These are phyloP conservation scores for Nyssa sinensis DNA, from an alignment of 148 eudicot species.

Conservation along the genomic window DNA sequence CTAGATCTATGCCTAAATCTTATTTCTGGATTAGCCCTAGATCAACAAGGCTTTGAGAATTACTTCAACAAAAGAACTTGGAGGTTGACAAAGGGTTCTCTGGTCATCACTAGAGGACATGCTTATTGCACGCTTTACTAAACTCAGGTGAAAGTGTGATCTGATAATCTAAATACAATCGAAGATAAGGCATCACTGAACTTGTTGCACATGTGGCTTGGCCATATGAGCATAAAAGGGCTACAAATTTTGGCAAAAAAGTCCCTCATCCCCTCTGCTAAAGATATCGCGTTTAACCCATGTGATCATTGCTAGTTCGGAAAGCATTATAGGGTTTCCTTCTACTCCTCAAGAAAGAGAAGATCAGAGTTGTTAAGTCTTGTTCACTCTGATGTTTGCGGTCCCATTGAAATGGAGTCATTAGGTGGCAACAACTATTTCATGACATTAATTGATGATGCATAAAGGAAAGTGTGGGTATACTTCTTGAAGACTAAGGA, in stretches of 20 bases:
- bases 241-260: neutral
- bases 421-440: neutral
- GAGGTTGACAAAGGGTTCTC: no score
- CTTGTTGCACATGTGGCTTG: neutral
- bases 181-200: neutral
- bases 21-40: neutral
- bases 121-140: neutral
- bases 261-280: neutral
- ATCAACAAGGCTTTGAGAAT: neutral
- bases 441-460: neutral
- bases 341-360: neutral
- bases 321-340: conserved; percentile 3
- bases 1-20: neutral
- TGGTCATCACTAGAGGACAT: neutral
- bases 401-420: neutral
- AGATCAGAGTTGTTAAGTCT: neutral
- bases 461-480: neutral
- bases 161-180: neutral
- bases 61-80: neutral
- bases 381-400: neutral
- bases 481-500: neutral
- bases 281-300: neutral
- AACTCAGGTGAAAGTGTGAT: neutral
- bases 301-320: neutral
- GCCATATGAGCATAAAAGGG: neutral